Conservation (phyloP, 345 rosid species). For the Sisymbrium irio region DNA sequence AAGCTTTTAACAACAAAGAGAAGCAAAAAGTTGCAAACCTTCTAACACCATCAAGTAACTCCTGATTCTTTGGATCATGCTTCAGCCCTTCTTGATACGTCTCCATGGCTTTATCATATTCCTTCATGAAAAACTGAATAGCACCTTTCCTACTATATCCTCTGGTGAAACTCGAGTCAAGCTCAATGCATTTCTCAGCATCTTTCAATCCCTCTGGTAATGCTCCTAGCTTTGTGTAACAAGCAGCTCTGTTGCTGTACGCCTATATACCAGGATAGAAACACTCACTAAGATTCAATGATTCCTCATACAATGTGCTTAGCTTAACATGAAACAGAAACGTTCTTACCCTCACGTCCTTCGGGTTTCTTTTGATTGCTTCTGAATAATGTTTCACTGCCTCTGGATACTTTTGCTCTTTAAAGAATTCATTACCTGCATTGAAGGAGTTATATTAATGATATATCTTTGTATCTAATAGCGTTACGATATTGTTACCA, state of each 20-base stretch:
- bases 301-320: neutral
- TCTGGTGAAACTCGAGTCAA: constrained; percentile 83
- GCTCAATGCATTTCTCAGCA: constrained; percentile 96
- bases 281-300: neutral
- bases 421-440: constrained; percentile 83
- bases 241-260: constrained; percentile 94
- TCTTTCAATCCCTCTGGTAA: constrained; percentile 93
- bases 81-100: constrained; percentile 89
- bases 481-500: neutral
- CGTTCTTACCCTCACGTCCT: constrained; percentile 56
- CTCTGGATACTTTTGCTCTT: constrained; percentile 89
- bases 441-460: neutral
- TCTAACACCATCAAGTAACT: constrained; percentile 80
- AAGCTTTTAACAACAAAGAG: neutral
- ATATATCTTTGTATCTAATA: neutral
- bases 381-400: constrained; percentile 90
- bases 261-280: constrained; percentile 40
- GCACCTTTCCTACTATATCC: constrained; percentile 96
- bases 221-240: constrained; percentile 92
- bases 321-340: neutral
- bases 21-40: constrained; percentile 43
- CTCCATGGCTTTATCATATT: constrained; percentile 83
- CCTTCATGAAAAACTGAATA: constrained; percentile 91
- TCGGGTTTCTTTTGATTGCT: constrained; percentile 79
- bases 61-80: constrained; percentile 82